phyloP scores from a whole-genome alignment of 768 basidiomycete genomes.

The Podaxis carcinomalis region DNA sequence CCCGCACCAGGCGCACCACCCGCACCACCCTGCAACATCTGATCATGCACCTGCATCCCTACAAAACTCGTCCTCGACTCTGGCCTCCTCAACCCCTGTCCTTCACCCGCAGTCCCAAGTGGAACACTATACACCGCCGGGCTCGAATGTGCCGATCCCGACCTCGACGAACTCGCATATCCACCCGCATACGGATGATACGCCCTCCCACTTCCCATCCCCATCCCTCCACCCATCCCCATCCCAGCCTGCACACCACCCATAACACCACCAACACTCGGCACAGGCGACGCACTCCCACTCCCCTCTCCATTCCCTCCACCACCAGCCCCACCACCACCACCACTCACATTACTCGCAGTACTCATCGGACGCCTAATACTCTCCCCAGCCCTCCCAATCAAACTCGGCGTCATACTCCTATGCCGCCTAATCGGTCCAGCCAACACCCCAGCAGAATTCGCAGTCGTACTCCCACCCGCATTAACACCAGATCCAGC shows the following conservation, averaged over 20 bases:
- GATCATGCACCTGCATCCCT: slow-evolving; percentile 34
- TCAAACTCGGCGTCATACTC: slow-evolving; percentile 70
- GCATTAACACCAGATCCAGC: slow-evolving; percentile 16
- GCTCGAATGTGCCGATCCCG: slow-evolving; percentile 41
- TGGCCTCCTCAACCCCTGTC: slow-evolving; percentile 36
- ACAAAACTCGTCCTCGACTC: slow-evolving; percentile 27
- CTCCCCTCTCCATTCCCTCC: background rate
- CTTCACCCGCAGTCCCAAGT: slow-evolving; percentile 23
- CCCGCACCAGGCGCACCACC: background rate
- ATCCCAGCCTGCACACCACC: background rate
- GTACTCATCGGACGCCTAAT: slow-evolving; percentile 43
- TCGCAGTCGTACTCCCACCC: slow-evolving; percentile 19
- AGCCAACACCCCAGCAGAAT: slow-evolving; percentile 30
- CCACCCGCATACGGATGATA: slow-evolving; percentile 56
- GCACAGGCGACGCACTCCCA: slow-evolving; percentile 2
- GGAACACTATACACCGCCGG: slow-evolving; percentile 38
- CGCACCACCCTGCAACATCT: slow-evolving; percentile 22
- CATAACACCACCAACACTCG: background rate
- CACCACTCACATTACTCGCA: slow-evolving; percentile 26
- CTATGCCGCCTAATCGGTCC: slow-evolving; percentile 65
- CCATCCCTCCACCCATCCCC: background rate
- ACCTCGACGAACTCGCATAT: slow-evolving; percentile 28
- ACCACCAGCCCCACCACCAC: background rate
- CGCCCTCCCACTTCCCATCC: slow-evolving; percentile 34
- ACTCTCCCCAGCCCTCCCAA: slow-evolving; percentile 39